Conservation (phyloP, 192 early-diverging fungal genomes). For the Podila epigama region DNA sequence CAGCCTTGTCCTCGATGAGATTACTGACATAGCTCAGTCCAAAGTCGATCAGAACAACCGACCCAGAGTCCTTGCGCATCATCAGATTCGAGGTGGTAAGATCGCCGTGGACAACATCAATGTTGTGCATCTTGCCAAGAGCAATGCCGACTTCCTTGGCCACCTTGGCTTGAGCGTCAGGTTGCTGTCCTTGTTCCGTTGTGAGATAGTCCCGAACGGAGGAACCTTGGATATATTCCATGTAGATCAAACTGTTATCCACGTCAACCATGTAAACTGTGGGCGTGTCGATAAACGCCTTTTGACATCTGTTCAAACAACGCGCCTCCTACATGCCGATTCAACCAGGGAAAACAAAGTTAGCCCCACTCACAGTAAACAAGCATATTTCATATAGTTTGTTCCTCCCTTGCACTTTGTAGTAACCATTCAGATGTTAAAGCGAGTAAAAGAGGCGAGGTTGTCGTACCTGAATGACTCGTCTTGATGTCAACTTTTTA, state of each 20-base stretch:
- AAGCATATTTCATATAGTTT: no score
- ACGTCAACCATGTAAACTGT: slow-evolving; percentile 83
- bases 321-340: slow-evolving; percentile 88
- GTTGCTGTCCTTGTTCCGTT: slow-evolving; percentile 19
- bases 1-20: slow-evolving; percentile 94
- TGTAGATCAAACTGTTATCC: slow-evolving; percentile 77
- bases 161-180: slow-evolving; percentile 32
- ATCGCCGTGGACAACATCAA: slow-evolving; percentile 95
- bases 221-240: slow-evolving; percentile 85
- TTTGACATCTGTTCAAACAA: slow-evolving; percentile 74
- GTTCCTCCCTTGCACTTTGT: no score
- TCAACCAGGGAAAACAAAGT: neutral
- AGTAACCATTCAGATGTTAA: no score
- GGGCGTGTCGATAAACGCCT: slow-evolving; percentile 82
- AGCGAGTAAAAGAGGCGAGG: no score
- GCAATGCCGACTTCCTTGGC: slow-evolving; percentile 67
- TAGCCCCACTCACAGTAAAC: no score
- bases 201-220: slow-evolving; percentile 79
- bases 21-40: slow-evolving; percentile 88
- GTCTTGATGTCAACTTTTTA: slow-evolving; percentile 75
- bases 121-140: slow-evolving; percentile 82
- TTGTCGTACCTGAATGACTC: slow-evolving; percentile 75
- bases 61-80: slow-evolving; percentile 57
- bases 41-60: slow-evolving; percentile 93
- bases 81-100: slow-evolving; percentile 97